Evolutionary conservation across 805 yeast genomes (phyloP).

Genomic region (Grigorovia yakushimaensis): DNA sequence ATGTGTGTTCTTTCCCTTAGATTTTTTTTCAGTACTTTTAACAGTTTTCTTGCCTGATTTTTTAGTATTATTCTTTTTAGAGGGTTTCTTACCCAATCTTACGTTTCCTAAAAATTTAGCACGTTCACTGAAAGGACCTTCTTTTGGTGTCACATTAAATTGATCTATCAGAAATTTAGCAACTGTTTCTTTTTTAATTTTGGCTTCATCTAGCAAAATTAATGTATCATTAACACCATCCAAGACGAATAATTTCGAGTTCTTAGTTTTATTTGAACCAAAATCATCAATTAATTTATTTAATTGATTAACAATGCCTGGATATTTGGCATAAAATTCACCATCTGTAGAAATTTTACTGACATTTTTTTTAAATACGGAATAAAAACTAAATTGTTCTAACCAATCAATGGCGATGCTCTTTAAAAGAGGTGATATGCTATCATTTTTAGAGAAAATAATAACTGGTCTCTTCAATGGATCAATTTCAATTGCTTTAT

Average conservation of each 20-base stretch:
- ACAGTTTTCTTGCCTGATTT: constrained; percentile 1
- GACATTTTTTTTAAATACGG: constrained; percentile 28
- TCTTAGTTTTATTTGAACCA: constrained; percentile 9
- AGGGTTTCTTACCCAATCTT: constrained; percentile 13
- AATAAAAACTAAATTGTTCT: constrained; percentile 39
- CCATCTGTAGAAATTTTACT: constrained; percentile 6
- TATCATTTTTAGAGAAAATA: constrained; percentile 42
- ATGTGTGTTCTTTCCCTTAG: too few relatives aligned
- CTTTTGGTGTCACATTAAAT: constrained; percentile 17
- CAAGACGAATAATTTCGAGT: constrained; percentile 16
- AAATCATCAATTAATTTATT: constrained; percentile 8
- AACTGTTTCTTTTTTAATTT: constrained; percentile 17
- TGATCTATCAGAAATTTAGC: constrained; percentile 15
- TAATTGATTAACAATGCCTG: constrained; percentile 16
- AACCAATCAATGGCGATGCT: constrained; percentile 63
- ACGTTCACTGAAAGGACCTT: constrained; percentile 27
- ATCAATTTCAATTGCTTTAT: constrained; percentile 11
- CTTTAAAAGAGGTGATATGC: constrained; percentile 47
- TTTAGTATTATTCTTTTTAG: constrained; percentile 6
- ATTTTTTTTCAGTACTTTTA: neutral
- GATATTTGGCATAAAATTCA: constrained; percentile 10
- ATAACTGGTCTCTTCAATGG: constrained; percentile 30
- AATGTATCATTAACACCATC: constrained; percentile 14
- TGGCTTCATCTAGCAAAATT: constrained; percentile 12
- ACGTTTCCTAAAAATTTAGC: constrained; percentile 12